Evolutionary conservation across 768 basidiomycete species (phyloP).

Genomic region (Calocybe indica): DNA sequence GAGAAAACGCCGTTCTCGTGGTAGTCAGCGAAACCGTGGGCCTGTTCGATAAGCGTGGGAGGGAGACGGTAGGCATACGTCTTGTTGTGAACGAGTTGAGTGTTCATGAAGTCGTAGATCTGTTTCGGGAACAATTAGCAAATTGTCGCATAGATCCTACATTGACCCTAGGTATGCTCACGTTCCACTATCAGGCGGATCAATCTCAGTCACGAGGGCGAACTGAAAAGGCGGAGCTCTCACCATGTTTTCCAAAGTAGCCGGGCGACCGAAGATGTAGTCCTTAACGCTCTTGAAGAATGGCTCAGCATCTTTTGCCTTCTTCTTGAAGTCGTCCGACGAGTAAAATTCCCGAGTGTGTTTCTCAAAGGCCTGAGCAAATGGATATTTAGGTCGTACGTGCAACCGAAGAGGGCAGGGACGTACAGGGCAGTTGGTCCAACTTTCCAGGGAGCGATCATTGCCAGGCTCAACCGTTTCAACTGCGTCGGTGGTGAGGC

Average conservation of each 20-base stretch:
- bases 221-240: slow-evolving; percentile 17
- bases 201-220: slow-evolving; percentile 4
- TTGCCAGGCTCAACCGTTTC: slow-evolving; percentile 85
- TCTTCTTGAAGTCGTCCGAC: slow-evolving; percentile 63
- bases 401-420: neutral
- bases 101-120: slow-evolving; percentile 76
- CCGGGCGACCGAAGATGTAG: slow-evolving; percentile 64
- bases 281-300: slow-evolving; percentile 67
- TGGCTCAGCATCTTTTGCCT: slow-evolving; percentile 45
- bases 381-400: neutral
- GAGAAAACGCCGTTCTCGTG: slow-evolving; percentile 78
- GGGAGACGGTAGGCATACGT: slow-evolving; percentile 75
- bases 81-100: slow-evolving; percentile 75
- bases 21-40: slow-evolving; percentile 69
- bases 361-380: slow-evolving; percentile 44
- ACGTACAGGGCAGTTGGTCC: slow-evolving; percentile 45
- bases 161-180: slow-evolving; percentile 26
- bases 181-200: slow-evolving; percentile 60
- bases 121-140: slow-evolving; percentile 17
- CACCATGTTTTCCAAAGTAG: slow-evolving; percentile 65
- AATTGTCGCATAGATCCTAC: no score
- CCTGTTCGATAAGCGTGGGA: slow-evolving; percentile 72
- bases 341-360: slow-evolving; percentile 56
- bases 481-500: slow-evolving; percentile 29
- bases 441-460: slow-evolving; percentile 79